Base-by-base conservation (phyloP, 805 yeast genomes). In the Saturnispora serradocipensis region DNA sequence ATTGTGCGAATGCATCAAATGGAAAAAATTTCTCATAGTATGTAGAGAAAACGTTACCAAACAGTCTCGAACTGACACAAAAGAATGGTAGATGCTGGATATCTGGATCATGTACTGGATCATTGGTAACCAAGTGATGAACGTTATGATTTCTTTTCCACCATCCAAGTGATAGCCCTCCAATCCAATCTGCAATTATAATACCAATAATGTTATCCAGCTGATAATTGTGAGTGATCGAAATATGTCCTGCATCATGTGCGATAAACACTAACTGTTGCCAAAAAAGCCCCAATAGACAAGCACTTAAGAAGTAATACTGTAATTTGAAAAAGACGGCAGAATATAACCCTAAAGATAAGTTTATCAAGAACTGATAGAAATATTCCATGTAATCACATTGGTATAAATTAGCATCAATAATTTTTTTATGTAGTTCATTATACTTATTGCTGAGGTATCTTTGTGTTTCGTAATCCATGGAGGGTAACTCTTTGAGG, bases 111-210 rank as follows among this genome's bases (percentile, higher is more conserved):
- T 89, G 96, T 2, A 85, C 84, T 0, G 97, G 96, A 62, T 88
- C 96, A 66, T 88, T 88, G n/a, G 96, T 86, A 50, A 88, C 76
- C 48, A 88, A 69, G 64, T 88, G 97, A 67, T 88, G 97, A n/a
- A 88, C 95, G 64, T 88, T 88, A 67, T 88, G 97, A 66, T 86
- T 88, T 49, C 90, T 74, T 60, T 88, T 89, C 97, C 97, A 88
- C 97, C 97, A 88, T 2, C 96, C 95, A 20, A 88, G 63, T 45
- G 95, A 86, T 42, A 88, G 72, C 0, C 97, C 97, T n/a, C 97
- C 97, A 48, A 81, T 67, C 72, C 75, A 88, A 55, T 86, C 80
- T 1, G 96, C 95, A 47, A 88, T 72, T 2, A 79, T 48, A 65
- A 82, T 78, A 1, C 95, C 95, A 52, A 86, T 72, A 18, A 84